Base-by-base conservation (phyloP, 805 yeast species). In the Lachancea sp. region DNA sequence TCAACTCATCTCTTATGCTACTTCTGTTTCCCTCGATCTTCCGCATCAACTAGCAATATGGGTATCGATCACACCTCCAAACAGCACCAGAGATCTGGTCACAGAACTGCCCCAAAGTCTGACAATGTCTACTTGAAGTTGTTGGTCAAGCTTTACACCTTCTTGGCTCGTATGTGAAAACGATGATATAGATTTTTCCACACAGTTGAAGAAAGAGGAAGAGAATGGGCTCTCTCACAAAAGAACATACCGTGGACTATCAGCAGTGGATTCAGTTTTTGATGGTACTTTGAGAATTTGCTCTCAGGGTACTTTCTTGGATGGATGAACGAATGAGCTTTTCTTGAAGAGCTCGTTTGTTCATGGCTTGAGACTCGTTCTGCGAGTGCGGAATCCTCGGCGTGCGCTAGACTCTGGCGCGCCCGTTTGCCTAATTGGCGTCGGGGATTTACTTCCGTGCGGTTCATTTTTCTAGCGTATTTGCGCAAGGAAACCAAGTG, bases 91-190 rank as follows among this genome's bases (percentile, higher is more conserved):
- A 86, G 88, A 76, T 75, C 82, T 61, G 82, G 95, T 74, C 95
- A 87, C 87, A 88, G 99, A 78, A 75, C 83, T 70, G 97, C 97
- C 74, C 99, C 98, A 77, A 87, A 87, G 80, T 90, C 97, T 59
- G 96, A 92, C 77, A 92, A 92, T 71, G 96, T 89, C 76, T 92
- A 92, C 96, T 79, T 92, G 77, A 84, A 83, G 75, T 75, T 92
- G 70, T 83, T 92, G 75, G 97, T 90, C 72, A 90, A 90, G 83
- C 79, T 92, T 65, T 92, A 89, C 87, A 74, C 97, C 70, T 92
- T 87, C 94, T 81, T 92, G 75, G 96, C 97, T 77, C 97, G 98
- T 86, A 85, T 74, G 96, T 86, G 72, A 52, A 22, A 26, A n/a
- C n/a, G n/a, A 8, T 26, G n/a, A 8, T 5, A 12, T 12, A 7